These are phyloP conservation scores for Pseudogymnoascus sp. DNA, from an alignment of 2,329 filamentous ascomycete genomes.

Conservation along the genomic window DNA sequence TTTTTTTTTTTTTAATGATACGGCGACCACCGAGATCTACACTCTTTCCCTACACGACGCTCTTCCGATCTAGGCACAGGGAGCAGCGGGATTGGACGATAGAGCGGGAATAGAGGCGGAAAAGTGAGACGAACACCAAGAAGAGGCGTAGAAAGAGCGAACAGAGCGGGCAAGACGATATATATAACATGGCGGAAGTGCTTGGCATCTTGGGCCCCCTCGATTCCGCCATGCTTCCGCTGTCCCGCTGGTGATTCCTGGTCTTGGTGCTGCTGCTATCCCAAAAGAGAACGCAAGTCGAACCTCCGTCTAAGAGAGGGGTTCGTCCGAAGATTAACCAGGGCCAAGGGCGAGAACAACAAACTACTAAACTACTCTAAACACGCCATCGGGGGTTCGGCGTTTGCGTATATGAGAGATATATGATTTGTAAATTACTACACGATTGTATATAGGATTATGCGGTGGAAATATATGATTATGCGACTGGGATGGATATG, in stretches of 20 bases:
- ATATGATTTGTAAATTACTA: not conserved
- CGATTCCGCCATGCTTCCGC: not conserved
- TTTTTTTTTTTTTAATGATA: too few relatives aligned
- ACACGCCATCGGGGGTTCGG: not conserved
- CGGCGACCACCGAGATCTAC: too few relatives aligned
- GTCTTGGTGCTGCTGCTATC: not conserved
- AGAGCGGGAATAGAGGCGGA: not conserved
- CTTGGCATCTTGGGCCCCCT: not conserved
- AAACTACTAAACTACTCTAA: not conserved
- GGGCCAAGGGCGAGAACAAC: not conserved
- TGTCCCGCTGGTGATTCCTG: not conserved
- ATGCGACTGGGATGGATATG: not conserved
- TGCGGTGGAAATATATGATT: not conserved
- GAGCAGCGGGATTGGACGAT: too few relatives aligned
- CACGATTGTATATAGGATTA: not conserved
- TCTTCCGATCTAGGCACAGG: too few relatives aligned
- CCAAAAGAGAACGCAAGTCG: not conserved
- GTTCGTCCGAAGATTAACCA: not conserved
- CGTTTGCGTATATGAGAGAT: not conserved
- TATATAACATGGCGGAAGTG: not conserved
- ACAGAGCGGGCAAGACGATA: not conserved
- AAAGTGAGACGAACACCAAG: too few relatives aligned
- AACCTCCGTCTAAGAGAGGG: not conserved
- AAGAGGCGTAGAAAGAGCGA: not conserved
- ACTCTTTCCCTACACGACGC: too few relatives aligned